Evolutionary conservation across 2,329 filamentous ascomycete species (phyloP).

Genomic region (Talaromyces sp.): DNA sequence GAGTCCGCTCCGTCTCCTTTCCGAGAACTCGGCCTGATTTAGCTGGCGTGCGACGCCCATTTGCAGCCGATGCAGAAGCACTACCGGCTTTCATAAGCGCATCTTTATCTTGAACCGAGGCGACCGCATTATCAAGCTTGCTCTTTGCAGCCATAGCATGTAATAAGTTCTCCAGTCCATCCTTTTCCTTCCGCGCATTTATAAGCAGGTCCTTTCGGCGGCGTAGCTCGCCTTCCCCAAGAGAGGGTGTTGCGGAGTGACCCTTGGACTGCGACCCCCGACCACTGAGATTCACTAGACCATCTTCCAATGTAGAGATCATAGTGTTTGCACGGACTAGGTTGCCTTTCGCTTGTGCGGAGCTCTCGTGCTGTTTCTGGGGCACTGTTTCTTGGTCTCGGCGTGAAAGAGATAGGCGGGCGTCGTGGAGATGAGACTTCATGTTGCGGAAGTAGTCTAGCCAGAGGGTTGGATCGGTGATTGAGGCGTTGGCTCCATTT

Average conservation of each 20-base stretch:
- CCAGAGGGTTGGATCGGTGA: slow-evolving; percentile 61
- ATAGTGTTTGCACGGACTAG: slow-evolving; percentile 60
- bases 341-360: slow-evolving; percentile 62
- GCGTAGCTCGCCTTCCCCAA: slow-evolving; percentile 65
- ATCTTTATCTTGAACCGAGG: slow-evolving; percentile 51
- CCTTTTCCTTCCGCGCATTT: slow-evolving; percentile 62
- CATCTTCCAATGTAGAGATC: slow-evolving; percentile 60
- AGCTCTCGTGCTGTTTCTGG: slow-evolving; percentile 64
- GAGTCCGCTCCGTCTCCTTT: slow-evolving; percentile 63
- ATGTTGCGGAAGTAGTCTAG: slow-evolving; percentile 63
- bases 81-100: slow-evolving; percentile 41
- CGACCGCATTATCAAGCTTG: slow-evolving; percentile 48
- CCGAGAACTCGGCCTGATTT: slow-evolving; percentile 54
- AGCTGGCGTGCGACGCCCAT: slow-evolving; percentile 29
- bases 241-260: slow-evolving; percentile 44
- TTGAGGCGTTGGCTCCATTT: slow-evolving; percentile 35
- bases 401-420: slow-evolving; percentile 60
- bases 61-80: slow-evolving; percentile 7
- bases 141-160: slow-evolving; percentile 60
- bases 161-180: slow-evolving; percentile 62
- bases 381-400: slow-evolving; percentile 62
- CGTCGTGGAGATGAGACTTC: slow-evolving; percentile 63
- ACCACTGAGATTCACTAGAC: slow-evolving; percentile 48
- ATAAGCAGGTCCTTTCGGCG: slow-evolving; percentile 61
- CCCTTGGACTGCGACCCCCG: slow-evolving; percentile 29